Conservation (phyloP, 345 rosid genomes). For the Gossypium mustelinum region DNA sequence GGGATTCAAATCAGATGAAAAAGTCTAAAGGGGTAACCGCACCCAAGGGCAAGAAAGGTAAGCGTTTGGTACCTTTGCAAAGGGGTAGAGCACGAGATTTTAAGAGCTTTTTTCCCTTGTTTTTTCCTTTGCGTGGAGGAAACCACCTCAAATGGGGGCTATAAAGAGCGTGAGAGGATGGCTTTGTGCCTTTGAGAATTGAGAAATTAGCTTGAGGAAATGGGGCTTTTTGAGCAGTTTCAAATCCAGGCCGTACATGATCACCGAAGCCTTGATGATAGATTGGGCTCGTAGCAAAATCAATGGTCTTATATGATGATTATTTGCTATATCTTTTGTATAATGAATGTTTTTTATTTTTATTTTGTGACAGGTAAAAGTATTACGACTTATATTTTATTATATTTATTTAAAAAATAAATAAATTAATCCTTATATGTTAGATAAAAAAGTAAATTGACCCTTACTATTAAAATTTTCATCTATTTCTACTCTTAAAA, state of each 20-base stretch:
- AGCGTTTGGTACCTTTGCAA: background rate
- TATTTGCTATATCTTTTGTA: no score
- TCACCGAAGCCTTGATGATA: background rate
- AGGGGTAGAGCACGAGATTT: background rate
- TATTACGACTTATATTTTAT: no score
- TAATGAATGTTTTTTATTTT: no score
- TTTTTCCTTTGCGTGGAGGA: background rate
- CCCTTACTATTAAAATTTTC: no score
- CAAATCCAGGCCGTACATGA: background rate
- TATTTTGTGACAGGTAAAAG: no score
- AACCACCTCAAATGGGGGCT: constrained; percentile 10
- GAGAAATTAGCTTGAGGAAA: background rate
- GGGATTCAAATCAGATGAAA: constrained; percentile 10
- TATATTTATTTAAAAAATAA: no score
- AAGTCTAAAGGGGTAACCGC: background rate
- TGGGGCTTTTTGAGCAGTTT: background rate
- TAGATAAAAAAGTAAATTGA: no score
- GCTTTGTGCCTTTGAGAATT: background rate
- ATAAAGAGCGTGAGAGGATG: constrained; percentile 2
- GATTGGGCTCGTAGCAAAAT: background rate
- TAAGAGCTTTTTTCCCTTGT: background rate
- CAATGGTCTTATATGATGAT: background rate
- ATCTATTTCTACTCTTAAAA: no score
- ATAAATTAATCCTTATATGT: no score
- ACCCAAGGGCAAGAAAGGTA: background rate